Conservation (phyloP, 106 monocot species). For the Phalaenopsis aphrodite region DNA sequence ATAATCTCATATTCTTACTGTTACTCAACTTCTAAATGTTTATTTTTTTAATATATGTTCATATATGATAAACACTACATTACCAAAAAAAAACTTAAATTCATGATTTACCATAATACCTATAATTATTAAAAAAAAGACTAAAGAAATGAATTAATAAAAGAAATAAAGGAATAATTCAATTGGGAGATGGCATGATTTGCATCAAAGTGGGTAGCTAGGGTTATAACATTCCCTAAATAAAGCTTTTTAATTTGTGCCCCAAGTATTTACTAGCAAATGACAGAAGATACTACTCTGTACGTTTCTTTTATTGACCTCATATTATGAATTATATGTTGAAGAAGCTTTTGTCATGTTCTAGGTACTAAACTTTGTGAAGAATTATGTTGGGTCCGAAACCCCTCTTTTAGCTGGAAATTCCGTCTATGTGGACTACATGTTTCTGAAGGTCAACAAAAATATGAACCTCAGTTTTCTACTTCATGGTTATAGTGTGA, state of each 20-base stretch:
- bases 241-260: neutral
- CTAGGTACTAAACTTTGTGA: slow-evolving; percentile 83
- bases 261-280: neutral
- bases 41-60: neutral
- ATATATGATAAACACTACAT: neutral
- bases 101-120: too few relatives aligned
- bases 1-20: neutral
- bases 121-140: too few relatives aligned
- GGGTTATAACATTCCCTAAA: neutral
- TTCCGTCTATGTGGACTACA: slow-evolving; percentile 76
- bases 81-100: neutral
- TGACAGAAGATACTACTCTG: neutral
- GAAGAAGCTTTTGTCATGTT: slow-evolving; percentile 11
- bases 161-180: too few relatives aligned
- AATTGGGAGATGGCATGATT: too few relatives aligned
- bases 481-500: neutral
- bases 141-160: too few relatives aligned
- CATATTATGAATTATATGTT: neutral
- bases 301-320: neutral
- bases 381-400: slow-evolving; percentile 49
- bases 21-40: neutral
- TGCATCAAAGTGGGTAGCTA: too few relatives aligned
- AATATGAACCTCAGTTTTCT: neutral
- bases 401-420: slow-evolving; percentile 77
- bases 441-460: slow-evolving; percentile 72